Evolutionary conservation across 768 basidiomycete species (phyloP), one percentile per base, ranked within the genome.

Genomic region (Fistulinella prunicolor): DNA sequence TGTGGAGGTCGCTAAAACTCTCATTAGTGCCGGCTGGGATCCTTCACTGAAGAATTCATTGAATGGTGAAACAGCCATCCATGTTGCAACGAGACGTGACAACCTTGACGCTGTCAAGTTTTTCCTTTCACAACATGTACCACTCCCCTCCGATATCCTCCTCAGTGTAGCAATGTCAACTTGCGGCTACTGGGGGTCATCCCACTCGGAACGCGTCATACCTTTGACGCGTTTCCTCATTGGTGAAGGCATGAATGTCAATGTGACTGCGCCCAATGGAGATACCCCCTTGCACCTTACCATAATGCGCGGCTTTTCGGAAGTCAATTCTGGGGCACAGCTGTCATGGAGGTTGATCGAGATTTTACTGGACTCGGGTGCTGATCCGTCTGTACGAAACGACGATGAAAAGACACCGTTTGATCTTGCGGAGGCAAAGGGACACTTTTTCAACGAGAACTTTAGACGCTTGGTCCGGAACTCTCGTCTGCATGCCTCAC

Each of bases 401-500:
- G 4, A 8, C 26, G n/a, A 34, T 1, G 50, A 35, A 9, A 4
- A 42, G 14, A 41, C 51, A 0, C 19, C 51, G 0, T 12, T 32
- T 20, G 43, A 35, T 20, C 19, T 46, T 30, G 52, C 44, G 12
- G 12, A 41, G 17, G 26, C 1, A 5, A 29, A 28, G 10, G 43
- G 39, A 10, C 34, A 24, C 2, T 42, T 26, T n/a, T 41, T 40
- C 38, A n/a, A 40, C 3, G 13, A 46, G 16, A 53, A 53, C 20
- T 53, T 53, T n/a, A 13, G 26, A 2, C 51, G 50, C 3, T 40
- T 52, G 38, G 32, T 51, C 3, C 16, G 9, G 1, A 21, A 40
- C 22, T 14, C 42, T 19, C 9, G 13, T 32, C 4, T 32, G 13
- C 30, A 32, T n/a, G n/a, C n/a, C n/a, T n/a, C n/a, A n/a, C n/a